A percentile compares a stretch with the other conserved stretches of the same genome.
These are phyloP conservation scores for Suillus plorans DNA, from an alignment of 768 basidiomycete species.

Conservation along the genomic window DNA sequence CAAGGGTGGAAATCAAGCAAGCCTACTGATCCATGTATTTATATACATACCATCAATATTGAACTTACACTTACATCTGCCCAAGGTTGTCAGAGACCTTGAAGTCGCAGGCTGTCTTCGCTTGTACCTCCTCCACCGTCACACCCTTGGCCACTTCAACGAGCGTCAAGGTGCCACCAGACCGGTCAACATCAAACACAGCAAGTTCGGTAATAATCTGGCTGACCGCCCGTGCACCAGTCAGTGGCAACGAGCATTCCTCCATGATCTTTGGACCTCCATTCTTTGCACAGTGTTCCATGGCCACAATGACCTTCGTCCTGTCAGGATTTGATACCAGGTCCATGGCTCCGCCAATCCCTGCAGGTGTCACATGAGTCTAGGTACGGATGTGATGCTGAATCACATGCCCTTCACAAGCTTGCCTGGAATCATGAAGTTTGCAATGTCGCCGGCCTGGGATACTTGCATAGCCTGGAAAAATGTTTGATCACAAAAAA, in stretches of 20 bases:
- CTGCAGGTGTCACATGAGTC: conserved; percentile 31
- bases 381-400: not conserved
- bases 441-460: conserved; percentile 84
- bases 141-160: conserved; percentile 79
- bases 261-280: conserved; percentile 82
- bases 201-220: conserved; percentile 87
- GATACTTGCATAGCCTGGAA: conserved; percentile 87
- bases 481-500: conserved; percentile 1
- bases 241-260: conserved; percentile 75
- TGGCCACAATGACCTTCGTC: conserved; percentile 82
- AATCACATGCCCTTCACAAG: conserved; percentile 60
- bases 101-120: conserved; percentile 83
- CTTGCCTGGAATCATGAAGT: conserved; percentile 95
- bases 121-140: conserved; percentile 73
- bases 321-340: conserved; percentile 89
- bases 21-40: not conserved
- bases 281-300: conserved; percentile 85
- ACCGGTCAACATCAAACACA: conserved; percentile 80
- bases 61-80: conserved; percentile 41
- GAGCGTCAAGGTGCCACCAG: conserved; percentile 64
- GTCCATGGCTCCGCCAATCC: conserved; percentile 92
- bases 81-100: conserved; percentile 52
- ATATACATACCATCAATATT: not conserved
- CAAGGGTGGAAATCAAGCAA: not conserved
- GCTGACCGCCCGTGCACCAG: conserved; percentile 82